Conservation (phyloP, 495 filamentous ascomycete species). For the Talaromyces liani region DNA sequence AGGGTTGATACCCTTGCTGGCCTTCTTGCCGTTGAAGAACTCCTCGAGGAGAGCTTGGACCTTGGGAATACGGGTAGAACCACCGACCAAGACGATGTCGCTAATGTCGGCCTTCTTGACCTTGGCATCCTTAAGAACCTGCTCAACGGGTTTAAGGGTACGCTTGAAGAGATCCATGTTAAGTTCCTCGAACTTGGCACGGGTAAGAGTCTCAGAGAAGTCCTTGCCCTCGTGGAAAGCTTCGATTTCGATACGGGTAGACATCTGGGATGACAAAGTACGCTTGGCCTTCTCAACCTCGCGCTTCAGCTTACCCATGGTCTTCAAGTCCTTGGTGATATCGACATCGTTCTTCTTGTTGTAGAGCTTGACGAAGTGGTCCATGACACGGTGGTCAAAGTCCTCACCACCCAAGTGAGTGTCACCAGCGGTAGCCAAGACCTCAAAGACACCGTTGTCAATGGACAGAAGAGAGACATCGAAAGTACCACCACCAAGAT, state of each 20-base stretch:
- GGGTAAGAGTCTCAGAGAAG: constrained; percentile 96
- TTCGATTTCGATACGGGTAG: constrained; percentile 96
- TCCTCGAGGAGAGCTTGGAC: constrained; percentile 91
- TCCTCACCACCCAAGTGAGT: constrained; percentile 99
- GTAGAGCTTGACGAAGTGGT: constrained; percentile 95
- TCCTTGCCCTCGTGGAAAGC: constrained; percentile 95
- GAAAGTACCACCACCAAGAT: constrained; percentile 99
- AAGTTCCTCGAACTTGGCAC: constrained; percentile 98
- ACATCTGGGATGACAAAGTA: constrained; percentile 97
- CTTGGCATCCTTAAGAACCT: constrained; percentile 90
- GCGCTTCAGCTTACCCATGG: constrained; percentile 99
- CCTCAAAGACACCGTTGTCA: constrained; percentile 96
- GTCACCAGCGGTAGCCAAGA: constrained; percentile 96
- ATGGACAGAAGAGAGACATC: constrained; percentile 98
- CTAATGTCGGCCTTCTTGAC: constrained; percentile 80
- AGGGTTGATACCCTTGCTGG: constrained; percentile 97
- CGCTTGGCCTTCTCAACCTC: constrained; percentile 99
- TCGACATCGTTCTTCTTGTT: constrained; percentile 97
- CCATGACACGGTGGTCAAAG: constrained; percentile 97
- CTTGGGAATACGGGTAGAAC: constrained; percentile 96
- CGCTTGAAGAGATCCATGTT: constrained; percentile 98
- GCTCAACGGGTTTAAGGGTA: constrained; percentile 98
- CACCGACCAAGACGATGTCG: constrained; percentile 87
- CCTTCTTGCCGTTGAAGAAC: constrained; percentile 89
- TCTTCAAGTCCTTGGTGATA: constrained; percentile 91